Base-by-base conservation (phyloP, 352 stramenopile species). In the Phytophthora pluvialis region DNA sequence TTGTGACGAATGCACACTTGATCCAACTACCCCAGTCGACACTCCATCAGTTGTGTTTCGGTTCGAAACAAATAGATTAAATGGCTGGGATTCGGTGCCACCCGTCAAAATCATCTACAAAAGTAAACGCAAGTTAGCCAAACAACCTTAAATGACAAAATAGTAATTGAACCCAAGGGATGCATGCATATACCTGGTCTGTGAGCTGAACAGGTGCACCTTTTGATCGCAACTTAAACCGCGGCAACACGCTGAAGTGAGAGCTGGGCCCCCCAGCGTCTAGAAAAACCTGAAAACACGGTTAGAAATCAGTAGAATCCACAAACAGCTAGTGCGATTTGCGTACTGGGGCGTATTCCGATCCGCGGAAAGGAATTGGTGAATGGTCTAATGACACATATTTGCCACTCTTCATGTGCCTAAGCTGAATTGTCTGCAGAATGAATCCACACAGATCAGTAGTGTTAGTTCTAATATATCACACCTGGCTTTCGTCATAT, bases 1-100 rank as follows among this genome's bases (percentile, higher is more conserved):
- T 21, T 85, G 72, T 28, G 81, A 90, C 3, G 80, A 79, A 59
- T 88, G 80, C 5, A 76, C 71, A 44, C 60, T 78, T 35, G 81
- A 93, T 8, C 70, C 80, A 52, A 93, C 79, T 15, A 91, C 64
- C 12, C 58, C 64, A 29, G 42, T 65, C 12, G 69, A 75, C 11
- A 50, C 51, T n/a, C 65, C 58, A 50, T 86, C 78, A 8, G 52
- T 62, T 18, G 60, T 45, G 15, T 60, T 74, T 50, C 83, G 64
- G 33, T 81, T 92, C 1, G 83, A 92, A n/a, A 88, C 78, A 57
- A 89, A 86, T 25, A 92, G 60, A 45, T 65, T 87, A 53, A 74
- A 89, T 0, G 74, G 67, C 18, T 86, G 81, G 4, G 61, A 49
- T 56, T 86, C 78, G 11, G 51, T 77, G 29, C 73, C 76, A 46